Base-by-base conservation (phyloP, 306 rosid genomes). In the Prunus persica region DNA sequence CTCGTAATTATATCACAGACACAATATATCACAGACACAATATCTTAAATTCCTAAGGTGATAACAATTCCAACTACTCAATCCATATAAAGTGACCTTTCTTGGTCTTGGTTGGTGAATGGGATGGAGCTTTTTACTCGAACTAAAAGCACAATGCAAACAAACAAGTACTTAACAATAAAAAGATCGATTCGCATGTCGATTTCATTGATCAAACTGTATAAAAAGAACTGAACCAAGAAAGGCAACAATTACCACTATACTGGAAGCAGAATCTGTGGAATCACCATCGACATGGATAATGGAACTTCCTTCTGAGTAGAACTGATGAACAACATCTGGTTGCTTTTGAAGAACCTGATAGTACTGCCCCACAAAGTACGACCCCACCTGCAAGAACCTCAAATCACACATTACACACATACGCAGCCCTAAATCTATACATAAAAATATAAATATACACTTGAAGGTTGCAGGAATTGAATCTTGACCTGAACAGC, bases 341-440 rank as follows among this genome's bases (percentile, higher is more conserved):
- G 98, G 98, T 15, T 93, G 88, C 69, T 87, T 92, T 60, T 91
- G 91, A 77, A 93, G 93, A 81, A 88, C 88, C 78, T 89, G 90
- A 57, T 93, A 93, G 82, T 91, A 93, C 87, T 88, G 96, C 47
- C 87, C 93, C 45, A 87, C 97, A 64, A 93, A 93, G 86, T 93
- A 89, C 3, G 98, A 91, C 25, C 98, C 98, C n/a, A 93, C 98
- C 98, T 93, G 78, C 14, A 78, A 76, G 22, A 72, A 72, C 32
- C 65, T 30, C 27, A 68, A 69, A 30, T 50, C 8, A 25, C 66
- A 32, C 57, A 77, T 22, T 12, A 22, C 12, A 64, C 25, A 46
- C 16, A 22, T 11, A 72, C 11, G 25, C n/a, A 28, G 11, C 51
- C 10, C 5, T 0, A 65, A 52, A 57, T 0, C 43, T 3, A 81